Percentiles rank a stretch among this genome's conserved stretches.
These are phyloP conservation scores for Lyophyllum atratum DNA, from an alignment of 768 basidiomycete species.

Conservation along the genomic window DNA sequence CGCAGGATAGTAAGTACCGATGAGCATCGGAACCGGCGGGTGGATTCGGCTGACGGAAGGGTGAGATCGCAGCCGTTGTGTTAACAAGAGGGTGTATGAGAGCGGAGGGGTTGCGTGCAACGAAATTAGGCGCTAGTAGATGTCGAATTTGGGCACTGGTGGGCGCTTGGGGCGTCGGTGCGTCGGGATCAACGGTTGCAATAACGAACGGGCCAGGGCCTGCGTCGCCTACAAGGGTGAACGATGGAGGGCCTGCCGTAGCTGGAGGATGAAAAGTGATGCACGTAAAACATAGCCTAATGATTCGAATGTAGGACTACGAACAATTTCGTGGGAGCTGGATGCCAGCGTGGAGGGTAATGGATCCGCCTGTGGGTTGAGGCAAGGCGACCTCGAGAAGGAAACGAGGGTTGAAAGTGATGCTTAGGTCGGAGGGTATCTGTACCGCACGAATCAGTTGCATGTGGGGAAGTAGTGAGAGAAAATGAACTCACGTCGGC, in stretches of 20 bases:
- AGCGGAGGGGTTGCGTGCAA: neutral
- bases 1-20: constrained; percentile 26
- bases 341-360: constrained; percentile 28
- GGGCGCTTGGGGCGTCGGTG: constrained; percentile 47
- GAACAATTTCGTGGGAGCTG: constrained; percentile 18
- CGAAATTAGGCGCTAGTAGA: constrained; percentile 46
- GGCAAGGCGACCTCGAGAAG: constrained; percentile 29
- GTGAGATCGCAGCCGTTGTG: constrained; percentile 39
- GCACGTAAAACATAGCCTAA: neutral
- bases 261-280: neutral
- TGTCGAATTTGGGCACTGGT: constrained; percentile 46
- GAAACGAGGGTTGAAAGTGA: constrained; percentile 24
- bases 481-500: constrained; percentile 24
- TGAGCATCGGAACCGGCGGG: constrained; percentile 44
- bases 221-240: constrained; percentile 24
- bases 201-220: constrained; percentile 46
- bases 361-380: constrained; percentile 18
- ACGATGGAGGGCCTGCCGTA: constrained; percentile 5
- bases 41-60: constrained; percentile 41
- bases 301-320: neutral
- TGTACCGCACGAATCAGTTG: neutral
- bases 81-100: constrained; percentile 27
- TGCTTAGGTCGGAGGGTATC: constrained; percentile 23
- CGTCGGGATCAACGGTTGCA: constrained; percentile 48
- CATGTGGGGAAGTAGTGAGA: neutral